phyloP scores from a whole-genome alignment of 2,329 filamentous ascomycete genomes.

The Diplodia corticola region DNA sequence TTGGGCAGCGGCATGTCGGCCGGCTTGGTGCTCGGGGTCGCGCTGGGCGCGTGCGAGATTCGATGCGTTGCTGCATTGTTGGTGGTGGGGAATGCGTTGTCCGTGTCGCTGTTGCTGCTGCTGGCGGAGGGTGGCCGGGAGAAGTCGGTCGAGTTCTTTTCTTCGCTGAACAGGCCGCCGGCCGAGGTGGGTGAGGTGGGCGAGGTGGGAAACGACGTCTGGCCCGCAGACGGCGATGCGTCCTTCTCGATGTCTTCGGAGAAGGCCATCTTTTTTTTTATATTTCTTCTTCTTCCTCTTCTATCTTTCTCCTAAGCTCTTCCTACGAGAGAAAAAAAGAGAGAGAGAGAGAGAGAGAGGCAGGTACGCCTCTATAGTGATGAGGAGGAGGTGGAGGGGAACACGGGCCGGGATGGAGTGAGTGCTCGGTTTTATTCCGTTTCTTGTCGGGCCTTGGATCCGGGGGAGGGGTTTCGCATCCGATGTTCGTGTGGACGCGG shows the following conservation, averaged over 20 bases:
- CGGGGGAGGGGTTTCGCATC: neutral
- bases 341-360: no score
- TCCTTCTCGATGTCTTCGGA: slow-evolving; percentile 10
- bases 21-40: neutral
- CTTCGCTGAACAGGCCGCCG: neutral
- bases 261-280: slow-evolving; percentile 1
- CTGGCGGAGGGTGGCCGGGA: neutral
- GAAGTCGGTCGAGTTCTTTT: neutral
- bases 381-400: neutral
- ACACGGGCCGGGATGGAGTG: neutral
- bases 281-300: no score
- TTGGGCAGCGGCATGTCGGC: slow-evolving; percentile 15
- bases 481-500: neutral
- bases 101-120: neutral
- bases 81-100: neutral
- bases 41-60: neutral
- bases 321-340: no score
- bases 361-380: neutral
- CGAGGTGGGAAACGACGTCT: neutral
- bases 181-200: neutral
- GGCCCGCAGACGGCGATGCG: neutral
- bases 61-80: neutral
- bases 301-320: no score
- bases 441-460: neutral
- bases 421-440: neutral